These are phyloP conservation scores for Sisymbrium altissimum DNA, from an alignment of 345 rosid genomes.

Conservation along the genomic window DNA sequence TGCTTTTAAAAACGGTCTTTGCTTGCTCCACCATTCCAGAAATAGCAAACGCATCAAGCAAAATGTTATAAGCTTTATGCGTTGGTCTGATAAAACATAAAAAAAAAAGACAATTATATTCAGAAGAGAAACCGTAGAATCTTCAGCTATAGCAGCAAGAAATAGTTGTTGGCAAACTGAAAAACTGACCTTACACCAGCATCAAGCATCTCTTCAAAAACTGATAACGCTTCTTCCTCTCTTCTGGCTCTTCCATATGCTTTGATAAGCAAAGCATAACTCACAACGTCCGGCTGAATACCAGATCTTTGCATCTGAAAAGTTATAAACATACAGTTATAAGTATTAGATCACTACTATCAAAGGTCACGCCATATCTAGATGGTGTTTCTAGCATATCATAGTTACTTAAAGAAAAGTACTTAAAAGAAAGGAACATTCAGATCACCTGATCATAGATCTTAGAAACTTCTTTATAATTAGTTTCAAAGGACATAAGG, in stretches of 20 bases:
- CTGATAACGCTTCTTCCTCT: constrained; percentile 95
- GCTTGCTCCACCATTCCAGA: constrained; percentile 99
- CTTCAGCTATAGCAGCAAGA: neutral
- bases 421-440: neutral
- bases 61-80: constrained; percentile 82
- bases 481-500: constrained; percentile 87
- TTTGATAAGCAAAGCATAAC: constrained; percentile 86
- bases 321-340: neutral
- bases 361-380: neutral
- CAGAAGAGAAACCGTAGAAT: neutral
- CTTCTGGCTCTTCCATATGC: constrained; percentile 96
- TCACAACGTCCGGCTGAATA: constrained; percentile 79
- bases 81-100: constrained; percentile 60
- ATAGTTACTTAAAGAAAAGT: neutral
- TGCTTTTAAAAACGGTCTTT: constrained; percentile 75
- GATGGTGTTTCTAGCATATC: neutral
- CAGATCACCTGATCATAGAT: constrained; percentile 83
- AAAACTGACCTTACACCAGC: constrained; percentile 88
- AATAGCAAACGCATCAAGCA: constrained; percentile 94
- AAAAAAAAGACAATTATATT: neutral
- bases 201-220: constrained; percentile 96
- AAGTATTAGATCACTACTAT: constrained; percentile 9
- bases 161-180: neutral
- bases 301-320: constrained; percentile 94
- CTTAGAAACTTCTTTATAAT: constrained; percentile 92